Conservation (phyloP, 192 early-diverging fungal genomes). For the Coemansia sp. region DNA sequence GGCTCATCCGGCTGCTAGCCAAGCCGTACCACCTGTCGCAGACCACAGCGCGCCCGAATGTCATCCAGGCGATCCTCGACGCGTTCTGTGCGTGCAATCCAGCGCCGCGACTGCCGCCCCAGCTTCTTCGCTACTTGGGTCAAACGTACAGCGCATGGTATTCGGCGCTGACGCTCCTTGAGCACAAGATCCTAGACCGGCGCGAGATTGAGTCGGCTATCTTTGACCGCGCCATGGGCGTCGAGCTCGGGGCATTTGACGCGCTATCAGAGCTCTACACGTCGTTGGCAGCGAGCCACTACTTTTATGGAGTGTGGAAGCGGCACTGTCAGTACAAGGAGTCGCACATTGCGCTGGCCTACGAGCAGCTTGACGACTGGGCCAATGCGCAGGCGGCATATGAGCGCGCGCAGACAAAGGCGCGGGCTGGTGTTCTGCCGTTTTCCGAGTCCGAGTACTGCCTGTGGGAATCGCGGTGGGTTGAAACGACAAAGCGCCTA, state of each 20-base stretch:
- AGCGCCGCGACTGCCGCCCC: slow-evolving; percentile 81
- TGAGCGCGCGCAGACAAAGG: slow-evolving; percentile 91
- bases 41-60: slow-evolving; percentile 80
- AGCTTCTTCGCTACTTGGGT: slow-evolving; percentile 91
- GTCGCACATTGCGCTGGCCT: slow-evolving; percentile 95
- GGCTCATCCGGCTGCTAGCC: slow-evolving; percentile 79
- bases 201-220: slow-evolving; percentile 38
- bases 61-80: slow-evolving; percentile 89
- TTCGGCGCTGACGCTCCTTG: slow-evolving; percentile 79
- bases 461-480: slow-evolving; percentile 99
- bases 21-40: slow-evolving; percentile 90
- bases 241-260: slow-evolving; percentile 87
- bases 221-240: slow-evolving; percentile 55
- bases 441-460: slow-evolving; percentile 95
- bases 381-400: slow-evolving; percentile 84
- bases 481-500: slow-evolving; percentile 80
- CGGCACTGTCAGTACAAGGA: slow-evolving; percentile 85
- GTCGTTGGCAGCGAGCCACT: slow-evolving; percentile 85
- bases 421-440: slow-evolving; percentile 76
- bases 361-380: slow-evolving; percentile 94
- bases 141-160: slow-evolving; percentile 93
- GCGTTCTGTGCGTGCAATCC: slow-evolving; percentile 76
- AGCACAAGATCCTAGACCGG: slow-evolving; percentile 55
- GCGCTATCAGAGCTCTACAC: slow-evolving; percentile 83
- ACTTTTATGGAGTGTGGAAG: slow-evolving; percentile 91